Percentiles rank a stretch among this genome's conserved stretches.
phyloP scores from a whole-genome alignment of 2,329 filamentous ascomycete genomes.

The Cercospora canescens region DNA sequence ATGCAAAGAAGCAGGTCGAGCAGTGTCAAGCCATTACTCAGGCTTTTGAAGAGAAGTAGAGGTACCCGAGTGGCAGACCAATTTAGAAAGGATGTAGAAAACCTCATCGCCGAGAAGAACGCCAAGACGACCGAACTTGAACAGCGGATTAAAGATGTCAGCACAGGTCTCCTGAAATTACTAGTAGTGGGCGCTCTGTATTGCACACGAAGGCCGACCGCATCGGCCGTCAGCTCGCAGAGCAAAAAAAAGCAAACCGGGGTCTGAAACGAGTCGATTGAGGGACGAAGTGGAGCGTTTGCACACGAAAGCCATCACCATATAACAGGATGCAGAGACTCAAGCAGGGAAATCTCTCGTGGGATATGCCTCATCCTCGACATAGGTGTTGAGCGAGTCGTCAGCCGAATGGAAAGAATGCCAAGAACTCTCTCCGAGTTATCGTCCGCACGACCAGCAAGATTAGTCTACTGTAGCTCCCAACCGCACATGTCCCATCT shows the following conservation, averaged over 20 bases:
- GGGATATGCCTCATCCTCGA: no score
- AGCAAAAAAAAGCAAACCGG: conserved; percentile 83
- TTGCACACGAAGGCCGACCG: conserved; percentile 81
- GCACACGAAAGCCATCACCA: conserved; percentile 75
- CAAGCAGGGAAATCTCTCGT: conserved; percentile 96
- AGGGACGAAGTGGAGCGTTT: conserved; percentile 83
- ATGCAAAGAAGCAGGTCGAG: conserved; percentile 76
- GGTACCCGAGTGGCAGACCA: conserved; percentile 79
- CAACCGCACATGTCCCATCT: no score
- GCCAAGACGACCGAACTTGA: conserved; percentile 76
- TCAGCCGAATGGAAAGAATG: no score
- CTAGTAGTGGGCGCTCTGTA: conserved; percentile 78
- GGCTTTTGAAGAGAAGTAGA: conserved; percentile 80
- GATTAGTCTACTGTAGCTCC: no score
- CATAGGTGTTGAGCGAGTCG: no score
- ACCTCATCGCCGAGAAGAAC: conserved; percentile 73
- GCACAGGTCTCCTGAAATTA: conserved; percentile 75
- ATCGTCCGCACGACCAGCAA: no score
- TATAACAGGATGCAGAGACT: conserved; percentile 87
- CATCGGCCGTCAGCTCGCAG: conserved; percentile 66
- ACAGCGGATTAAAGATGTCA: conserved; percentile 80
- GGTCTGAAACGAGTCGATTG: conserved; percentile 76
- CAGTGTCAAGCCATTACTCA: conserved; percentile 89
- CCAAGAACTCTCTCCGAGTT: no score
- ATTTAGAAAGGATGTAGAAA: conserved; percentile 83